Evolutionary conservation across 2,329 filamentous ascomycete genomes (phyloP), one percentile per base, ranked within the genome.

Genomic region (Curvularia lunata): DNA sequence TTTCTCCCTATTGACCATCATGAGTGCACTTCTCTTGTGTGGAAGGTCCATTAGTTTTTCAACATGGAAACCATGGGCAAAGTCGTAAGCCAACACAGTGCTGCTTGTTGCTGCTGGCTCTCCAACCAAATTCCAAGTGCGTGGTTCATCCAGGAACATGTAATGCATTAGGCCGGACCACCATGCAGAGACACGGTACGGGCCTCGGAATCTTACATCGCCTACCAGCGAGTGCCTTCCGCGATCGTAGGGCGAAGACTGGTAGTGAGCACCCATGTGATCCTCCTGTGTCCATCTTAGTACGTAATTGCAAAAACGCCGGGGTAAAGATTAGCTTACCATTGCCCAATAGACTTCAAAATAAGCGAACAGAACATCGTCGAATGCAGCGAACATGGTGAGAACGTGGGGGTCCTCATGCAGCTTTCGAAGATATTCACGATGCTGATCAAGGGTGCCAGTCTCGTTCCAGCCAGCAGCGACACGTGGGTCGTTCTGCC

Each of bases 401-500:
- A 92, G 79, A 61, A 88, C 85, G 75, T 93, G 90, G 27, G 88
- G 86, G 72, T 93, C 90, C 43, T 85, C 83, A 68, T 91, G 86
- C 53, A 89, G 82, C 63, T 84, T 84, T 28, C 84, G 82, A 50
- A 92, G 82, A 74, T 94, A 93, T 67, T 87, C 84, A 59, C 86
- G 83, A 75, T 93, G 91, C 74, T 92, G 83, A 28, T 91, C 89
- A 47, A 91, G 77, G 1, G 89, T 90, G 30, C 90, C 91, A 1
- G 88, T 90, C 78, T 91, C 87, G 70, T 91, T 91, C 91, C 91
- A 93, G 4, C 90, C 90, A 69, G 88, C 85, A 4, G 89, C 89
- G 30, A 94, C 91, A 49, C 91, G 88, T 51, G 90, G 90, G 71
- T 93, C 90, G 70, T 94, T 94, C 77, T 92, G 90, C 91, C 91